Conservation (phyloP, 176 grass and related monocot genomes). For the Poa pratensis region DNA sequence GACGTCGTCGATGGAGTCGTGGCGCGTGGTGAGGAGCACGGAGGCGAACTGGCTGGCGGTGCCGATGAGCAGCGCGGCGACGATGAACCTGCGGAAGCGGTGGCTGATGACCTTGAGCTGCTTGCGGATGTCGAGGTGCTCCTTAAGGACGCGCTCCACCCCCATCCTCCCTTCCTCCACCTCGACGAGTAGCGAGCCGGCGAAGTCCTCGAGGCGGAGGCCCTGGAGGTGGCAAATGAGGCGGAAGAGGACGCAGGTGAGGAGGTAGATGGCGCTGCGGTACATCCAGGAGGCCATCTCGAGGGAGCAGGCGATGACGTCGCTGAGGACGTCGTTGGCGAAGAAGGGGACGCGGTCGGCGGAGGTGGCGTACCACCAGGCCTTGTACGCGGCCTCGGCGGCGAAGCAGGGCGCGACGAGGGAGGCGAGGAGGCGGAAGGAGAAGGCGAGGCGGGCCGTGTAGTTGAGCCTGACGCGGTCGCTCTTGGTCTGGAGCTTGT, state of each 20-base stretch:
- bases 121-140: slow-evolving; percentile 90
- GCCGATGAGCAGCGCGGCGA: slow-evolving; percentile 59
- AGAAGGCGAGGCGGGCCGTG: slow-evolving; percentile 64
- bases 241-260: slow-evolving; percentile 89
- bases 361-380: slow-evolving; percentile 82
- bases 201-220: slow-evolving; percentile 78
- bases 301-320: slow-evolving; percentile 54
- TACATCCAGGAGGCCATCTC: slow-evolving; percentile 95
- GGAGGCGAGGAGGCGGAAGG: slow-evolving; percentile 76
- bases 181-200: slow-evolving; percentile 56
- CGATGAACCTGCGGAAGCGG: slow-evolving; percentile 80
- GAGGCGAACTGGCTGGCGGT: slow-evolving; percentile 91
- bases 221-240: slow-evolving; percentile 93
- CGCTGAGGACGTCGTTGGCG: slow-evolving; percentile 48
- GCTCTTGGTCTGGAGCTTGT: slow-evolving; percentile 68
- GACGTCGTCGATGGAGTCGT: slow-evolving; percentile 68
- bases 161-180: slow-evolving; percentile 58
- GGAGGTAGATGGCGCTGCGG: slow-evolving; percentile 80
- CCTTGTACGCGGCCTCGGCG: slow-evolving; percentile 79
- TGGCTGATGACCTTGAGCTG: slow-evolving; percentile 95
- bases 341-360: slow-evolving; percentile 63
- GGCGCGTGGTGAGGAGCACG: slow-evolving; percentile 72
- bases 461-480: slow-evolving; percentile 65
- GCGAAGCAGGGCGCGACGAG: slow-evolving; percentile 83
- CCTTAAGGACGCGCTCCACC: slow-evolving; percentile 61